These are phyloP conservation scores for Backusella australiensis DNA, from an alignment of 192 early-diverging fungal species.

Conservation along the genomic window DNA sequence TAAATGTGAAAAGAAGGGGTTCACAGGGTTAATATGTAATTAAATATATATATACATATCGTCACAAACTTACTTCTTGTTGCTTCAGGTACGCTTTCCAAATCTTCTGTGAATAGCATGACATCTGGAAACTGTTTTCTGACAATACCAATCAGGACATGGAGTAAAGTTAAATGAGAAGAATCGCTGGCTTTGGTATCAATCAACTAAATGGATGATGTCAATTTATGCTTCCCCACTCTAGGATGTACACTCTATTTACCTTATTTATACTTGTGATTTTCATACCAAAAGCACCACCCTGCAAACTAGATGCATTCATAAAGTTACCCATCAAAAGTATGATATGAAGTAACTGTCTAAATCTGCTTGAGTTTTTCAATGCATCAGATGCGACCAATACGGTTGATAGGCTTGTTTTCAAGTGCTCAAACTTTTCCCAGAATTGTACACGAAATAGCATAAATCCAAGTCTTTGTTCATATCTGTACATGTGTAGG, in stretches of 20 bases:
- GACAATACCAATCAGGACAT: conserved; percentile 66
- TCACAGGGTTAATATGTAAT: neutral
- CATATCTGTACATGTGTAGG: conserved; percentile 69
- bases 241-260: neutral
- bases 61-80: conserved; percentile 49
- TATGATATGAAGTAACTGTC: conserved; percentile 67
- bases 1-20: neutral
- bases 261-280: conserved; percentile 78
- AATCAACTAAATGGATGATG: conserved; percentile 43
- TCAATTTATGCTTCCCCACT: too few relatives aligned
- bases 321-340: conserved; percentile 82
- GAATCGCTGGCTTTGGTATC: conserved; percentile 74
- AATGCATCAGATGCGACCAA: conserved; percentile 59
- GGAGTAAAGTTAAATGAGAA: conserved; percentile 67
- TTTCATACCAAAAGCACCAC: conserved; percentile 80
- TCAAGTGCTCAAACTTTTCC: conserved; percentile 60
- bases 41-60: neutral
- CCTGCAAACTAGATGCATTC: conserved; percentile 73
- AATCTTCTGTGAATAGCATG: conserved; percentile 60
- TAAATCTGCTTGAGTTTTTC: conserved; percentile 61
- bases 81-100: conserved; percentile 61
- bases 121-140: conserved; percentile 60
- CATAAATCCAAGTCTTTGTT: conserved; percentile 65
- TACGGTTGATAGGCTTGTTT: conserved; percentile 50
- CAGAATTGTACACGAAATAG: conserved; percentile 63